Evolutionary conservation across 2,329 filamentous ascomycete genomes (phyloP), one percentile per base, ranked within the genome.

Genomic region (Penicillium janthinellum): DNA sequence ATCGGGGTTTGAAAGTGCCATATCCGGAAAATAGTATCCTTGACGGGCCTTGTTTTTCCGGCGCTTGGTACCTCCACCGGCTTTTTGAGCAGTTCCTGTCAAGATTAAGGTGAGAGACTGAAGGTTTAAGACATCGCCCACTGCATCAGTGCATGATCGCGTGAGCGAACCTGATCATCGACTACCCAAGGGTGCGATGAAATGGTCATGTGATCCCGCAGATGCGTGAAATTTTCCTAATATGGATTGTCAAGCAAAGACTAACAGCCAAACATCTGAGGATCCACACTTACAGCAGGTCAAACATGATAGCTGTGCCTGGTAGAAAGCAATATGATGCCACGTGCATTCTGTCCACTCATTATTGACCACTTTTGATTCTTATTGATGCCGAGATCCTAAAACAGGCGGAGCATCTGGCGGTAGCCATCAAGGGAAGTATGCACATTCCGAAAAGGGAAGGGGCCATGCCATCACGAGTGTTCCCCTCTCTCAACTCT

Each of bases 1-100:
- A 20, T 31, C 31, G 47, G 47, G 25, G 31, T 37, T 45, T 57
- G 55, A 45, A 51, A 57, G 20, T 57, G 41, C 55, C 37, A 15
- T 28, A 38, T 57, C 38, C 37, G 47, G 47, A 31, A 42, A 44
- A 38, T 25, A 2, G 45, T 49, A 20, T 35, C 45, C 45, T 49
- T 12, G n/a, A 14, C 31, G 45, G 45, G 31, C 31, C 45, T 34
- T 11, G 28, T 20, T 49, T 49, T 20, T 17, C 25, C 28, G 45
- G 42, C 42, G n/a, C 44, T 47, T 7, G 12, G 3, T 37, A 12
- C 7, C 28, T 17, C 28, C 47, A 35, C 28, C 28, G 12, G 28
- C 28, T 5, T 31, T 31, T 8, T 31, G 28, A 45, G 17, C 15
- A 22, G 14, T 39, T 15, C 37, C 5, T 39, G 37, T 15, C 12